These are phyloP conservation scores for Coemansia umbellata DNA, from an alignment of 192 early-diverging fungal genomes.

Conservation along the genomic window DNA sequence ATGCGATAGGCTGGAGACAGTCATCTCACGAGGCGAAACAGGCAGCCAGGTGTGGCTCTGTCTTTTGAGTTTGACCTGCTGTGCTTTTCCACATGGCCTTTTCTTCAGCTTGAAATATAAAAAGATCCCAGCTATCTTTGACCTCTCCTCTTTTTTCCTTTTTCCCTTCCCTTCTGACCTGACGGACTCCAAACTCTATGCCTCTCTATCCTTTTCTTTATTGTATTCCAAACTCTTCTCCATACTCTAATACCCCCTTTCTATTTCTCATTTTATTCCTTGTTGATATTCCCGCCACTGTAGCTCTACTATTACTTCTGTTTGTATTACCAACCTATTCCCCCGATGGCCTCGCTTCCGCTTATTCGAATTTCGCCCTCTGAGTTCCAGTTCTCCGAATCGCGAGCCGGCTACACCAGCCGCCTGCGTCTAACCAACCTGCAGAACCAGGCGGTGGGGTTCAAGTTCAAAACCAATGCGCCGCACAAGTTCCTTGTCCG, in stretches of 20 bases:
- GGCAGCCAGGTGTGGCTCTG: no score
- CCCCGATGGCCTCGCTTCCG: slow-evolving; percentile 28
- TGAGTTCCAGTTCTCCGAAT: slow-evolving; percentile 51
- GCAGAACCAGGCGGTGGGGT: slow-evolving; percentile 48
- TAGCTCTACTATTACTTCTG: not conserved
- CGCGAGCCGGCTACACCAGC: slow-evolving; percentile 45
- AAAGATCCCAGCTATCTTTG: no score
- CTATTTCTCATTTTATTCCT: not conserved
- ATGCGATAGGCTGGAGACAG: no score
- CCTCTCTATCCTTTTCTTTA: not conserved
- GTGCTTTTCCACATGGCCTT: no score
- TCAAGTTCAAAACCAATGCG: slow-evolving; percentile 61
- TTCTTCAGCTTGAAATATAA: no score
- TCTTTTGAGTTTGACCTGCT: no score
- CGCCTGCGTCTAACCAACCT: slow-evolving; percentile 48
- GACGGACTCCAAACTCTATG: no score
- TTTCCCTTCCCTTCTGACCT: no score
- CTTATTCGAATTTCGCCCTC: slow-evolving; percentile 53
- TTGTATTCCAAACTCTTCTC: not conserved
- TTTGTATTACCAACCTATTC: not conserved
- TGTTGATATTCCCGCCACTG: not conserved
- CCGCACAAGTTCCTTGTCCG: slow-evolving; percentile 58
- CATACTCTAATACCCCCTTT: not conserved
- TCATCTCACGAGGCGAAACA: no score
- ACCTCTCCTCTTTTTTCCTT: not conserved